Evolutionary conservation across 768 basidiomycete genomes (phyloP).

Genomic region (Agaricus sinodeliciosus): DNA sequence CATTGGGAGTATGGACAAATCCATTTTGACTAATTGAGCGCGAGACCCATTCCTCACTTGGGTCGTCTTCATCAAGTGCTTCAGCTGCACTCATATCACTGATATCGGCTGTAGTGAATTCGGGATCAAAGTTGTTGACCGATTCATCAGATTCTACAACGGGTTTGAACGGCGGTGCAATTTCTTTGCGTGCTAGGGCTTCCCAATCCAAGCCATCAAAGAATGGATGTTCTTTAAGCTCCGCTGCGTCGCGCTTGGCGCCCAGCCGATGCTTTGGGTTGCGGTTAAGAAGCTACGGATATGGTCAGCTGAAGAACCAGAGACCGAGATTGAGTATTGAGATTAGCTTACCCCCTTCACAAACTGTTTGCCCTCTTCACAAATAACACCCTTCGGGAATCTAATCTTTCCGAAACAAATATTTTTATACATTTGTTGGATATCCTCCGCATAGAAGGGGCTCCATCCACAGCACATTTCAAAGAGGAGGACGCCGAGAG

Average conservation of each 20-base stretch:
- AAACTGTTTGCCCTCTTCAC: constrained; percentile 97
- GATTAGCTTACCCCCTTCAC: constrained; percentile 81
- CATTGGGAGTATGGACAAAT: constrained; percentile 57
- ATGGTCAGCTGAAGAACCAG: not conserved
- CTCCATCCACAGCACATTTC: constrained; percentile 99
- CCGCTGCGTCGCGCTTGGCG: constrained; percentile 82
- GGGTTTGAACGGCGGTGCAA: constrained; percentile 97
- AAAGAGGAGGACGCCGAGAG: constrained; percentile 89
- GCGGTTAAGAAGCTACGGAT: constrained; percentile 81
- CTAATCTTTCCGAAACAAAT: constrained; percentile 98
- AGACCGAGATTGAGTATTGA: not conserved
- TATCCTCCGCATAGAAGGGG: constrained; percentile 98
- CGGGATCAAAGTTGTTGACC: constrained; percentile 96
- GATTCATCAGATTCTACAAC: constrained; percentile 97
- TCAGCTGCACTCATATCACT: constrained; percentile 52
- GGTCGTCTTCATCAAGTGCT: constrained; percentile 44
- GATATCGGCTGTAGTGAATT: constrained; percentile 92
- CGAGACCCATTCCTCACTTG: constrained; percentile 60
- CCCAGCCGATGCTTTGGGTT: constrained; percentile 98
- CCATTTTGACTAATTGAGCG: constrained; percentile 5
- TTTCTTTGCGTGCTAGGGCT: constrained; percentile 78
- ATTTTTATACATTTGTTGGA: constrained; percentile 99
- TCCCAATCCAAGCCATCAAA: constrained; percentile 91
- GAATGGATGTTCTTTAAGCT: constrained; percentile 95
- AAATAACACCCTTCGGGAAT: constrained; percentile 94